These are phyloP conservation scores for Parsonsia alboflavescens DNA, from an alignment of 257 asterid species.

Conservation along the genomic window DNA sequence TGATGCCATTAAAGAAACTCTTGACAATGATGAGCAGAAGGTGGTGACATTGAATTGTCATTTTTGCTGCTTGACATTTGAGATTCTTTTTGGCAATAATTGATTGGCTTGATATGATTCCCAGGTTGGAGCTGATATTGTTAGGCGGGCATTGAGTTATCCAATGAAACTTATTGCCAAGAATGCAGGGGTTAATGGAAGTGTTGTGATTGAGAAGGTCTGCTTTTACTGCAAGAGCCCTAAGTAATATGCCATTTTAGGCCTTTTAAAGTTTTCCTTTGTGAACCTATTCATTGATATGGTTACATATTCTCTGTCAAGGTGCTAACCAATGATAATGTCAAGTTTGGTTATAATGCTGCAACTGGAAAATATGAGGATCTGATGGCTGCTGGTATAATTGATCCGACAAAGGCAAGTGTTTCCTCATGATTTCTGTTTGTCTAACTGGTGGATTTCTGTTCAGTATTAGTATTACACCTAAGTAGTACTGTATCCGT, in stretches of 20 bases:
- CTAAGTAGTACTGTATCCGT: not conserved
- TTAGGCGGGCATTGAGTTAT: conserved; percentile 50
- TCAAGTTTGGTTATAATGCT: conserved; percentile 56
- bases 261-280: not conserved
- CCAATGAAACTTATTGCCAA: conserved; percentile 59
- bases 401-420: conserved; percentile 55
- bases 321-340: conserved; percentile 45
- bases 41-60: conserved; percentile 17
- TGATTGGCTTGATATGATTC: not conserved
- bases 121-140: conserved; percentile 62
- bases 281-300: not conserved
- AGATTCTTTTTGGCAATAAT: not conserved
- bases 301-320: conserved; percentile 10
- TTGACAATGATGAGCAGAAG: conserved; percentile 44
- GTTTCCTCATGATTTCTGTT: not conserved
- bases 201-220: conserved; percentile 58
- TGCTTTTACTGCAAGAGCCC: not conserved
- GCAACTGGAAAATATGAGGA: conserved; percentile 54
- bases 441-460: not conserved
- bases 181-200: conserved; percentile 54
- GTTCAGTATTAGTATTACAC: not conserved
- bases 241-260: not conserved
- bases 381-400: conserved; percentile 54
- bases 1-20: conserved; percentile 46
- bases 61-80: not conserved